These are phyloP conservation scores for Alternaria novae-zelandiae DNA, from an alignment of 2,329 filamentous ascomycete species.

Conservation along the genomic window DNA sequence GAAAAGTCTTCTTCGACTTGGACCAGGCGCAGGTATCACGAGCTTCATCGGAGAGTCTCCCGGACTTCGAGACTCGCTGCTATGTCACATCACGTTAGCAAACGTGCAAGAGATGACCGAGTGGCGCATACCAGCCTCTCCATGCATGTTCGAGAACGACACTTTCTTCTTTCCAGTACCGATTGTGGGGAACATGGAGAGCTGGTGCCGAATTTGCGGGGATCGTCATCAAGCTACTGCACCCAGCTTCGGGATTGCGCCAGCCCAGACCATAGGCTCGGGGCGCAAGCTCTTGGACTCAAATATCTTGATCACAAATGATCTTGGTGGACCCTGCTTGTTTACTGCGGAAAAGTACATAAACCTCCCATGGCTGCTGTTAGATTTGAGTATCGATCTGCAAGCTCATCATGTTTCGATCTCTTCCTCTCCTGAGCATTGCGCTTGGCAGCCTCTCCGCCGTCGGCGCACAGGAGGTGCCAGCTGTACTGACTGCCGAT, in stretches of 20 bases:
- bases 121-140: slow-evolving; percentile 17
- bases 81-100: neutral
- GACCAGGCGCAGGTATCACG: slow-evolving; percentile 5
- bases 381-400: slow-evolving; percentile 3
- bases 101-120: neutral
- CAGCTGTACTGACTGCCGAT: slow-evolving; percentile 35
- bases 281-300: slow-evolving; percentile 14
- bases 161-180: slow-evolving; percentile 14
- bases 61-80: slow-evolving; percentile 11
- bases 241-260: slow-evolving; percentile 14
- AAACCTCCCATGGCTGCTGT: slow-evolving; percentile 15
- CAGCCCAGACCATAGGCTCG: slow-evolving; percentile 21
- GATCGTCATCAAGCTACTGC: slow-evolving; percentile 26
- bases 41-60: slow-evolving; percentile 6
- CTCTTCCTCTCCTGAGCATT: slow-evolving; percentile 30
- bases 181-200: slow-evolving; percentile 27
- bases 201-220: slow-evolving; percentile 23
- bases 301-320: slow-evolving; percentile 24
- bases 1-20: slow-evolving; percentile 13
- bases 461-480: slow-evolving; percentile 30
- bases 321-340: slow-evolving; percentile 9
- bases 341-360: slow-evolving; percentile 18
- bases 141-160: slow-evolving; percentile 19
- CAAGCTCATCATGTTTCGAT: slow-evolving; percentile 27
- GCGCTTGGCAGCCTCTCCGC: slow-evolving; percentile 28